Evolutionary conservation across 2,329 filamentous ascomycete species (phyloP).

Genomic region (Arthrobotrys entomopaga): DNA sequence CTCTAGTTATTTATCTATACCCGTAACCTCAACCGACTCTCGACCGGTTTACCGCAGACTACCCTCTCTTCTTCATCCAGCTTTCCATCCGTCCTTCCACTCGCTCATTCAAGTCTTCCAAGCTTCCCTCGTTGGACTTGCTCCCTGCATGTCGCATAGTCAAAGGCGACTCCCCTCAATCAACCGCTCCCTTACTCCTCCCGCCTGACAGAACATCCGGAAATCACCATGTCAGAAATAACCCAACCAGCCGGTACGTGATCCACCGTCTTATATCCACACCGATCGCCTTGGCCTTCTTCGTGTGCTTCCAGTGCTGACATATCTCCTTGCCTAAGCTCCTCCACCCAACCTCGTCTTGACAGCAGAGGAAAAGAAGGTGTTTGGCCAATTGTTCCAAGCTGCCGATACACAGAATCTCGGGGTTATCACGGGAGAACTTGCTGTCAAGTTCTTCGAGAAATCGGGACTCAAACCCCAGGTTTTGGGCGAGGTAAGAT

Average conservation of each 20-base stretch:
- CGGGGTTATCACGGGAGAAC: constrained; percentile 92
- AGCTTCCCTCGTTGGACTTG: constrained; percentile 5
- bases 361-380: constrained; percentile 88
- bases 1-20: constrained; percentile 14
- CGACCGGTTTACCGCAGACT: constrained; percentile 11
- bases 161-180: constrained; percentile 40
- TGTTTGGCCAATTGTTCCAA: constrained; percentile 91
- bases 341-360: constrained; percentile 44
- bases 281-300: constrained; percentile 4
- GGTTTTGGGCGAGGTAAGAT: constrained; percentile 80
- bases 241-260: constrained; percentile 47
- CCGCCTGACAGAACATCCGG: constrained; percentile 20
- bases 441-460: constrained; percentile 97
- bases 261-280: not conserved
- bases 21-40: constrained; percentile 20
- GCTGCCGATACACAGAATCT: constrained; percentile 91
- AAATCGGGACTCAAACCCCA: constrained; percentile 89
- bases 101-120: too few relatives aligned
- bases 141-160: constrained; percentile 49
- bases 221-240: constrained; percentile 51
- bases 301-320: constrained; percentile 21
- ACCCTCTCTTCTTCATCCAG: not conserved
- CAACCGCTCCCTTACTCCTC: constrained; percentile 15
- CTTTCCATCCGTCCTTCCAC: too few relatives aligned
- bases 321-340: constrained; percentile 18